phyloP scores from a whole-genome alignment of 768 basidiomycete species.

The Tephrocybe sp. region DNA sequence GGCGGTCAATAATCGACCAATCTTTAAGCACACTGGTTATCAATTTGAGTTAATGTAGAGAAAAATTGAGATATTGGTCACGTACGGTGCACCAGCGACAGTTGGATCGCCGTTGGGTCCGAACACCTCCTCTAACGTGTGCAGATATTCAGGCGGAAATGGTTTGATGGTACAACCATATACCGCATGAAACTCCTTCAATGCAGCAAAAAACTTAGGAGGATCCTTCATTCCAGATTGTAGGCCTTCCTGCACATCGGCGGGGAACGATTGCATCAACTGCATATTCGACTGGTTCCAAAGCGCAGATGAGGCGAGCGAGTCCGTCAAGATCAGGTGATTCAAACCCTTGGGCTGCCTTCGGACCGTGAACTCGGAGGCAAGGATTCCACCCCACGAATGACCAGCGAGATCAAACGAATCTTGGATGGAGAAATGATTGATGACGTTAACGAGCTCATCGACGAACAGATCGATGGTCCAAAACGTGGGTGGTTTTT shows the following conservation, averaged over 20 bases:
- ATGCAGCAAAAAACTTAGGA: constrained; percentile 15
- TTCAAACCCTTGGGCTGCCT: constrained; percentile 39
- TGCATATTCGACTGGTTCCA: constrained; percentile 25
- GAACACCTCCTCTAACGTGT: constrained; percentile 23
- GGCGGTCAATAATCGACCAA: constrained; percentile 46
- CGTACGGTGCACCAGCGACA: constrained; percentile 23
- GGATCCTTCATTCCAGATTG: constrained; percentile 19
- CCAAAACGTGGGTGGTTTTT: constrained; percentile 49
- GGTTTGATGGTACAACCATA: constrained; percentile 24
- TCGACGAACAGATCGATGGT: constrained; percentile 50
- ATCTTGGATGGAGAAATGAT: constrained; percentile 36
- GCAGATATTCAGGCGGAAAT: constrained; percentile 21
- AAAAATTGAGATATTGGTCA: neutral
- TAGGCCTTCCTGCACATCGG: constrained; percentile 18
- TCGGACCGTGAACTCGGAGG: constrained; percentile 35
- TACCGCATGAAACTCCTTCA: constrained; percentile 23
- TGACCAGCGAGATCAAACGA: constrained; percentile 52
- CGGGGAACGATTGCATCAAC: constrained; percentile 20
- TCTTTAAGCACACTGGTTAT: constrained; percentile 23
- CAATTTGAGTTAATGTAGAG: neutral
- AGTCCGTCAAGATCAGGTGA: constrained; percentile 31
- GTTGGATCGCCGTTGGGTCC: constrained; percentile 26
- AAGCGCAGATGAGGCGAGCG: constrained; percentile 27
- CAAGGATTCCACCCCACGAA: constrained; percentile 58
- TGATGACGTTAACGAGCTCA: constrained; percentile 51